These are phyloP conservation scores for Phytophthora meadii DNA, from an alignment of 352 stramenopile genomes.

Conservation along the genomic window DNA sequence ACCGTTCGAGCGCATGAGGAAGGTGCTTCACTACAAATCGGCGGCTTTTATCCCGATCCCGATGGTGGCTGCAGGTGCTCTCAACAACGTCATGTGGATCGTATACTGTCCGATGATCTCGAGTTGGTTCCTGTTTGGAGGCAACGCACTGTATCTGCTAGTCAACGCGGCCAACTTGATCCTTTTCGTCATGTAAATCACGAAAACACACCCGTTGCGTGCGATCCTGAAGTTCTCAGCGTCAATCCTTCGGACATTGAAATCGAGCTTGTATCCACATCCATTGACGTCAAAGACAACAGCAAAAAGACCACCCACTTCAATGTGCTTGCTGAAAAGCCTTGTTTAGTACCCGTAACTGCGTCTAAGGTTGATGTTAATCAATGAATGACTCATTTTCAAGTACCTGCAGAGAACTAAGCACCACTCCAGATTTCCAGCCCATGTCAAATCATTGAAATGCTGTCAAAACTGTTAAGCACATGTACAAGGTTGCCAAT, in stretches of 20 bases:
- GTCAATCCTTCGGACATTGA: background rate
- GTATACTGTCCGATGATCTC: constrained; percentile 41
- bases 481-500: constrained; percentile 9
- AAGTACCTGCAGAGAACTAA: background rate
- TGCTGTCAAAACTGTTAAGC: constrained; percentile 4
- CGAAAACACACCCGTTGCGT: constrained; percentile 38
- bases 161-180: constrained; percentile 27
- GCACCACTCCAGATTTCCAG: background rate
- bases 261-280: background rate
- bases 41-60: constrained; percentile 47
- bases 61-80: constrained; percentile 32
- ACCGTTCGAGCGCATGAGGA: constrained; percentile 41
- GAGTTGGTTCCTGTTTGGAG: constrained; percentile 46
- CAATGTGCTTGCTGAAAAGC: constrained; percentile 4
- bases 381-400: background rate
- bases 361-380: background rate
- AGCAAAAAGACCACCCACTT: constrained; percentile 18
- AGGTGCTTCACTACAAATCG: constrained; percentile 45
- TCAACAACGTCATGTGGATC: constrained; percentile 49
- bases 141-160: constrained; percentile 34
- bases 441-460: background rate
- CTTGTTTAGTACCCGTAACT: background rate
- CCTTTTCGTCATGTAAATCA: constrained; percentile 40
- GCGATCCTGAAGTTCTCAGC: constrained; percentile 12
- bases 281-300: constrained; percentile 5